phyloP scores from a whole-genome alignment of 2,329 filamentous ascomycete genomes.

The Coleophoma eucalyptorum region DNA sequence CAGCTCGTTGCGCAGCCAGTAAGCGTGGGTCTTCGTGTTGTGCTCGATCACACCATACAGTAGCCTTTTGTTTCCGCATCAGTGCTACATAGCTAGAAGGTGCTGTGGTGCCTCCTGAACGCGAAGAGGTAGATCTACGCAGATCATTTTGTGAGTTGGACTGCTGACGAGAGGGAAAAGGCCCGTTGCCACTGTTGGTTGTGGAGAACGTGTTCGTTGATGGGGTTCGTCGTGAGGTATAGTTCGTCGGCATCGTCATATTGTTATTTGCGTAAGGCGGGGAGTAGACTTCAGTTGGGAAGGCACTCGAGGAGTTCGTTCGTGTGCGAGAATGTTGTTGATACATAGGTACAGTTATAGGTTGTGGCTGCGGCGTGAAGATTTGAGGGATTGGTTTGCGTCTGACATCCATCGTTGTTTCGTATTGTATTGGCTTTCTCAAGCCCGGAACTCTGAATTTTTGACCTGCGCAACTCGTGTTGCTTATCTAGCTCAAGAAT shows the following conservation, averaged over 20 bases:
- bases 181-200: slow-evolving; percentile 48
- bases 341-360: slow-evolving; percentile 15
- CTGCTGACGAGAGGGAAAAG: slow-evolving; percentile 43
- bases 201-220: slow-evolving; percentile 71
- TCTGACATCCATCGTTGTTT: slow-evolving; percentile 2
- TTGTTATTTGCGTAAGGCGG: slow-evolving; percentile 19
- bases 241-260: slow-evolving; percentile 25
- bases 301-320: slow-evolving; percentile 31
- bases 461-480: too few relatives aligned
- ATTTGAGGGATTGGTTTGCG: slow-evolving; percentile 4
- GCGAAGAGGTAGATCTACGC: slow-evolving; percentile 76
- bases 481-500: too few relatives aligned
- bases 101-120: slow-evolving; percentile 53
- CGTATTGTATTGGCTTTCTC: background rate
- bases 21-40: slow-evolving; percentile 88
- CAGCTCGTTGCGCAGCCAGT: slow-evolving; percentile 77
- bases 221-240: slow-evolving; percentile 50
- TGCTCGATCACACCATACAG: slow-evolving; percentile 94
- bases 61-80: slow-evolving; percentile 95
- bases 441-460: too few relatives aligned
- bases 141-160: slow-evolving; percentile 50
- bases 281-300: slow-evolving; percentile 16
- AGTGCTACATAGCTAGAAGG: slow-evolving; percentile 86
- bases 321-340: slow-evolving; percentile 25
- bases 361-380: slow-evolving; percentile 16